Evolutionary conservation across 805 yeast genomes (phyloP), one percentile per base, ranked within the genome.

Genomic region (Metschnikowia reukaufii): DNA sequence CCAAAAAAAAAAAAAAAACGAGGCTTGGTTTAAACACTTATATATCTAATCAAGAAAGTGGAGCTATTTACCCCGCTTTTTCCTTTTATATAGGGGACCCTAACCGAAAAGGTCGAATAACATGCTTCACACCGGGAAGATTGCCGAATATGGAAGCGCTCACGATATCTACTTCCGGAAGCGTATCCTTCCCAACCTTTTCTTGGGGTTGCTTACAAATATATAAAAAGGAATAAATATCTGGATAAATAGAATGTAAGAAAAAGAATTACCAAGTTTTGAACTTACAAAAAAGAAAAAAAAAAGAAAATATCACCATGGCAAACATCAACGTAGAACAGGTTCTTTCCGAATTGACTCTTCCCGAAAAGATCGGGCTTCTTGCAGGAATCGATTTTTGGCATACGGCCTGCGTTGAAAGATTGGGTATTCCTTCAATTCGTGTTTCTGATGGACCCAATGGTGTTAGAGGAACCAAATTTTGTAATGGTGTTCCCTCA

Each of bases 381-480:
- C 38, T 67, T 29, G 57, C 74, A 15, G 78, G 81, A 29, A 58
- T 60, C 36, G 82, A 78, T 56, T 67, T 68, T 59, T 78, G 82
- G 82, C 81, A 77, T 62, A 78, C 82, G 2, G 55, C 46, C 43
- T 56, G 71, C 0, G 65, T 78, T 18, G 60, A 57, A 20, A 48
- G 75, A 34, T 57, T 76, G 25, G 68, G 66, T 17, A 58, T 80
- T 34, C 83, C 82, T 2, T 62, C 74, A 0, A 49, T 80, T 5
- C 67, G 84, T 57, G 57, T 76, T 27, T 55, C 63, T 29, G 69
- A 66, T 41, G 70, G 69, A 4, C 70, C 69, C 7, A 66, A 66
- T 43, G 69, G 70, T 10, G 59, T 63, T 9, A 54, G 69, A 47
- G 70, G 70, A 20, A 62, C 66, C 15, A 61, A 58, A 44, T 59